Conservation (phyloP, 192 early-diverging fungal genomes). For the Backusella australiensis region DNA sequence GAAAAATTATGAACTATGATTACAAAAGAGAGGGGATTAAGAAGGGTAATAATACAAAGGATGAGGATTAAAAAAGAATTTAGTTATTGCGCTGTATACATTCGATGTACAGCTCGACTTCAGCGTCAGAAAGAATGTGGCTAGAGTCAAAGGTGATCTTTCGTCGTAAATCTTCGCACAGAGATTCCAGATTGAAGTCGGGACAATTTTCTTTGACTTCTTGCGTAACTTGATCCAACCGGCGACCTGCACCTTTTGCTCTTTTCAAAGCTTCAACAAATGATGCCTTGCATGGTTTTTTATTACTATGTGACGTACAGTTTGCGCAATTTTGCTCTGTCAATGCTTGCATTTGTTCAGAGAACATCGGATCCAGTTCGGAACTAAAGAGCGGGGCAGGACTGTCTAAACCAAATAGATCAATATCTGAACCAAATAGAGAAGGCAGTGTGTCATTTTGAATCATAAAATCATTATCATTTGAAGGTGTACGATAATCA, state of each 20-base stretch:
- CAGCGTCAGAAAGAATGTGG: constrained; percentile 3
- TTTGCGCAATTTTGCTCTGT: not conserved
- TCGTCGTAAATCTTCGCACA: constrained; percentile 2
- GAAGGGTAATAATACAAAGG: constrained; percentile 3
- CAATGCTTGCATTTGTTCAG: constrained; percentile 4
- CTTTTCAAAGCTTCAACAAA: not conserved
- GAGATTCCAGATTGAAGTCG: not conserved
- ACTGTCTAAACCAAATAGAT: constrained; percentile 4
- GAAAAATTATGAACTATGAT: constrained; percentile 6
- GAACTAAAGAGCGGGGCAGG: not conserved
- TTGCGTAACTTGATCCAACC: not conserved
- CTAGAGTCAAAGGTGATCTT: constrained; percentile 2
- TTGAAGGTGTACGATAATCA: not conserved
- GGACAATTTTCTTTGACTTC: not conserved
- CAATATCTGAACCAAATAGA: not conserved
- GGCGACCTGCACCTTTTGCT: constrained; percentile 1
- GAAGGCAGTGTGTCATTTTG: constrained; percentile 6
- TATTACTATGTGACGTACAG: not conserved
- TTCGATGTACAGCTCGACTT: constrained; percentile 8
- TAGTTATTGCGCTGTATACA: constrained; percentile 7
- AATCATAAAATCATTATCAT: not conserved
- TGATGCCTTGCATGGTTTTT: not conserved
- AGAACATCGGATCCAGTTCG: not conserved
- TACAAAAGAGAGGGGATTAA: not conserved
- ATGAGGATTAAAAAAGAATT: not conserved